phyloP scores from a whole-genome alignment of 805 yeast species.

The Candida montana region DNA sequence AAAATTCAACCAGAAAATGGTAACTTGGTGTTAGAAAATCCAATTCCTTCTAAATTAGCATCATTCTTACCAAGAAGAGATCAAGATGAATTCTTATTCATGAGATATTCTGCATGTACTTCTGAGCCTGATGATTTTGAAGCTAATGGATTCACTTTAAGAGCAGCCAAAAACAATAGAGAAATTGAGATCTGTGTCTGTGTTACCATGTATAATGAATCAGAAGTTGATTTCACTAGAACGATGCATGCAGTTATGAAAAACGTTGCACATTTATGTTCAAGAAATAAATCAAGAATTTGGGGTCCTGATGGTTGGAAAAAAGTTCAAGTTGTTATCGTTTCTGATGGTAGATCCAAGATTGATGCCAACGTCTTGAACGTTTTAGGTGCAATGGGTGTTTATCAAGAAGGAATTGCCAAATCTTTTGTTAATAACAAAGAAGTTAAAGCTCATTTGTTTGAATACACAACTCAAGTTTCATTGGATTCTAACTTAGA shows the following conservation, averaged over 20 bases:
- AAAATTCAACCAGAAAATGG: slow-evolving; percentile 75
- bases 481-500: slow-evolving; percentile 85
- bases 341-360: slow-evolving; percentile 92
- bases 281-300: slow-evolving; percentile 71
- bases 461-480: slow-evolving; percentile 94
- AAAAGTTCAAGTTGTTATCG: slow-evolving; percentile 85
- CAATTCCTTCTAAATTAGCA: slow-evolving; percentile 84
- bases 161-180: slow-evolving; percentile 82
- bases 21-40: slow-evolving; percentile 85
- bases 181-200: slow-evolving; percentile 91
- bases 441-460: slow-evolving; percentile 87
- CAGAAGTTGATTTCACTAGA: slow-evolving; percentile 81
- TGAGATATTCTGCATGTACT: slow-evolving; percentile 97
- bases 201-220: slow-evolving; percentile 97
- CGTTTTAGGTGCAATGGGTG: slow-evolving; percentile 89
- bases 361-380: slow-evolving; percentile 81
- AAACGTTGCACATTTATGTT: slow-evolving; percentile 82
- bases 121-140: slow-evolving; percentile 85
- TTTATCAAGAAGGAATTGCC: slow-evolving; percentile 96
- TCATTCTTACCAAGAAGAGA: slow-evolving; percentile 83
- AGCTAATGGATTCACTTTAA: slow-evolving; percentile 72
- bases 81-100: slow-evolving; percentile 87
- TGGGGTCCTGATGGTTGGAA: slow-evolving; percentile 99
- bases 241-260: slow-evolving; percentile 93
- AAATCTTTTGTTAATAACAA: slow-evolving; percentile 89